These are phyloP conservation scores for Henningerozyma blattae DNA, from an alignment of 805 yeast species.

Conservation along the genomic window DNA sequence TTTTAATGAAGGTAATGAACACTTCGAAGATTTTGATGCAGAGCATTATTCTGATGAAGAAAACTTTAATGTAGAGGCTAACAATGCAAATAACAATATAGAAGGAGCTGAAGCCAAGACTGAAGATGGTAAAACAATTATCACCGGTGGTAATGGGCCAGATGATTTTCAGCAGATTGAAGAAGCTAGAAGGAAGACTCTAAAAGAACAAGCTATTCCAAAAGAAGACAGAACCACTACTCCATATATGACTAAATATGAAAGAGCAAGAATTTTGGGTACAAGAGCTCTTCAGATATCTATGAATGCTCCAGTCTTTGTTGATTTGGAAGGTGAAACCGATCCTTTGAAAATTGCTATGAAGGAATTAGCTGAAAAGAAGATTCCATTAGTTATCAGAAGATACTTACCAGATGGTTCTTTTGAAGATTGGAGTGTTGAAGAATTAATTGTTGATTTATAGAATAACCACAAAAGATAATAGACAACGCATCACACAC, in stretches of 20 bases:
- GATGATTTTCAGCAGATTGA: slow-evolving; percentile 34
- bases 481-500: background rate
- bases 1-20: slow-evolving; percentile 59
- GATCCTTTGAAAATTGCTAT: slow-evolving; percentile 96
- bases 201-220: slow-evolving; percentile 76
- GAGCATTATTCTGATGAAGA: slow-evolving; percentile 75
- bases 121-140: slow-evolving; percentile 58
- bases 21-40: slow-evolving; percentile 73
- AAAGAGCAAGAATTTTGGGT: slow-evolving; percentile 94
- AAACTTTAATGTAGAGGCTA: slow-evolving; percentile 27
- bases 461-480: slow-evolving; percentile 13
- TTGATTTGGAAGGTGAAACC: slow-evolving; percentile 97
- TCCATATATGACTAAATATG: slow-evolving; percentile 98
- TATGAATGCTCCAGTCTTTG: slow-evolving; percentile 96
- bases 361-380: slow-evolving; percentile 91
- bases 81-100: slow-evolving; percentile 20
- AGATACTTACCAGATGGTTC: slow-evolving; percentile 95
- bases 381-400: slow-evolving; percentile 90
- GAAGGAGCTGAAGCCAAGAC: slow-evolving; percentile 30
- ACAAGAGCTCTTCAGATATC: slow-evolving; percentile 96
- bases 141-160: slow-evolving; percentile 59
- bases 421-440: slow-evolving; percentile 98
- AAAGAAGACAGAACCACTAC: slow-evolving; percentile 86
- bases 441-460: slow-evolving; percentile 85
- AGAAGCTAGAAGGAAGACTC: slow-evolving; percentile 43